Conservation (phyloP, 2,329 filamentous ascomycete genomes). For the Neopestalotiopsis sp. region DNA sequence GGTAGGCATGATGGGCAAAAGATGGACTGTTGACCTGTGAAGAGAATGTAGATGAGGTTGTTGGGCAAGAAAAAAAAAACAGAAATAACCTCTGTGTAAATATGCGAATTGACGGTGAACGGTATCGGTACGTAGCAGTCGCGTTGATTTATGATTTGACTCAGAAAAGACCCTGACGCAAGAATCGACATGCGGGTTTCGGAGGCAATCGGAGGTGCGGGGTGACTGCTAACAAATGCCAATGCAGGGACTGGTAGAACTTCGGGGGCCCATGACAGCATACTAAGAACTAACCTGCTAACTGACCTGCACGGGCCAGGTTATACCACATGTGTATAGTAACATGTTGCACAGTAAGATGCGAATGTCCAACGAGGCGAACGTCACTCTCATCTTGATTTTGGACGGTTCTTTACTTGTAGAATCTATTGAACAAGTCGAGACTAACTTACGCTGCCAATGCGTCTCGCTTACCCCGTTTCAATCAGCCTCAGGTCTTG, state of each 20-base stretch:
- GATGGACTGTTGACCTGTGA: background rate
- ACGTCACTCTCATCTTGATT: no score
- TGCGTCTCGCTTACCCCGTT: no score
- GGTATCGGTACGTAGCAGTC: no score
- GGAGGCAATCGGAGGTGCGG: conserved; percentile 1
- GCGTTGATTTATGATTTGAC: background rate
- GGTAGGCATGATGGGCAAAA: conserved; percentile 8
- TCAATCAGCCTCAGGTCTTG: no score
- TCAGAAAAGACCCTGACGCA: conserved; percentile 1
- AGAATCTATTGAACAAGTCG: no score
- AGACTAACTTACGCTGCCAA: no score
- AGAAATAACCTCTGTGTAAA: background rate
- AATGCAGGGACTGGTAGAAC: background rate
- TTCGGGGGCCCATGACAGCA: background rate
- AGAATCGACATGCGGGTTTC: background rate
- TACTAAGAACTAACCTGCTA: background rate
- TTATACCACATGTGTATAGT: background rate
- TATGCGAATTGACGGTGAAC: background rate
- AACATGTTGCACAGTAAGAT: background rate
- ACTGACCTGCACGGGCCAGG: background rate
- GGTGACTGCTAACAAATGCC: background rate
- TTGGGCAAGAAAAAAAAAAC: background rate
- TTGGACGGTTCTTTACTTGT: no score
- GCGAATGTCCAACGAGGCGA: no score
- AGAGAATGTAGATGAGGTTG: background rate